Evolutionary conservation across 129 eudicot genomes (phyloP).

Genomic region (Apium graveolens): DNA sequence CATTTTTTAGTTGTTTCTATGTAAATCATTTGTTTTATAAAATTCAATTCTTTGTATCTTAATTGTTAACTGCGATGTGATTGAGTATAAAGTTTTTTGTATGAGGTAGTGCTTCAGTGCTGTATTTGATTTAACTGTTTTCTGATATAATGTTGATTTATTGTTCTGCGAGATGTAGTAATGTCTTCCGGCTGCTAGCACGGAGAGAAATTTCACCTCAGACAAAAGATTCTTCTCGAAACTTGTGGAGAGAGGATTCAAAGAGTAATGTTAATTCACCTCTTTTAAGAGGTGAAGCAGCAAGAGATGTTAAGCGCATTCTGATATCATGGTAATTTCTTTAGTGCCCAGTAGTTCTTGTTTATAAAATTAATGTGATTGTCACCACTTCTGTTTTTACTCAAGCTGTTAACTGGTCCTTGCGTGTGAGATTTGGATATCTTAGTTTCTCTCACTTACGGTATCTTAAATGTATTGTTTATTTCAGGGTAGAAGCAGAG

Average conservation of each 20-base stretch:
- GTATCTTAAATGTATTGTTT: slow-evolving; percentile 11
- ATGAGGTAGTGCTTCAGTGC: background rate
- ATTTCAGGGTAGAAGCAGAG: slow-evolving; percentile 79
- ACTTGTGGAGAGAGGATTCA: slow-evolving; percentile 48
- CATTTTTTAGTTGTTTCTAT: background rate
- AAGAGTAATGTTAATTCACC: slow-evolving; percentile 24
- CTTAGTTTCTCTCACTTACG: background rate
- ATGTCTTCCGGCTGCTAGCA: slow-evolving; percentile 54
- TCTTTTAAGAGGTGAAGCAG: slow-evolving; percentile 40
- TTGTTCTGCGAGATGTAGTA: slow-evolving; percentile 30
- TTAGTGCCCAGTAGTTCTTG: background rate
- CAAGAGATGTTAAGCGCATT: slow-evolving; percentile 48
- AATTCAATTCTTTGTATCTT: background rate
- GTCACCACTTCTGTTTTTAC: background rate
- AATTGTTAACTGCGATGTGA: background rate
- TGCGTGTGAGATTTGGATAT: background rate
- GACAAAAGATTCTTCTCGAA: slow-evolving; percentile 43
- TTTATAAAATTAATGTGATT: background rate
- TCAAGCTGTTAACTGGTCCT: background rate
- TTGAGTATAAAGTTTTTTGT: background rate
- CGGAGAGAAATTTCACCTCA: slow-evolving; percentile 71
- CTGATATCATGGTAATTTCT: slow-evolving; percentile 52
- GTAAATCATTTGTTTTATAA: background rate
- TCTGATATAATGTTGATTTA: slow-evolving; percentile 14
- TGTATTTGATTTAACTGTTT: slow-evolving; percentile 14